Evolutionary conservation across 1,139 yeast genomes (phyloP), one percentile per base, ranked within the genome.

Genomic region (Candida neerlandica): DNA sequence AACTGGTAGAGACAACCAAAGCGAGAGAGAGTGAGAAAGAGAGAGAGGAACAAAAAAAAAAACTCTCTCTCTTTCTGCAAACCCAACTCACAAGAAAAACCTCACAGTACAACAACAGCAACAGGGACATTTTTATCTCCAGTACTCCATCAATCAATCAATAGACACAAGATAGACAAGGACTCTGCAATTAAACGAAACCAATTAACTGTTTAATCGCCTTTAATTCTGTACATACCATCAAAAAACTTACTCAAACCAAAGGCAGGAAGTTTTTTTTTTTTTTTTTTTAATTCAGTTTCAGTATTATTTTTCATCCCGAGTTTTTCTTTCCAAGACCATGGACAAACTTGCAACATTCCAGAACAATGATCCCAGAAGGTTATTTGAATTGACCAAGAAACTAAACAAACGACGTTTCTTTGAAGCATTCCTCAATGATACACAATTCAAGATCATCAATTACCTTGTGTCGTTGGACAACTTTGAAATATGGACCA

Each of bases 381-480:
- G 67, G 52, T 67, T 84, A 47, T 75, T 77, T 52, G 67, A 62
- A 50, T 67, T 84, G 52, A 77, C 89, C 1, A 76, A 74, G 51
- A 71, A 70, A 52, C 65, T 85, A 33, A 75, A 78, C 59, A 58
- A 64, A 38, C 65, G 71, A 39, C 76, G 79, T 26, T 76, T 77
- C 50, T 85, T 86, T 63, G 82, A 80, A 54, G 71, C 80, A 32
- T 84, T 82, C 58, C 68, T 86, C 49, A 82, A 84, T 41, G 81
- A 83, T n/a, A 81, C 78, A 53, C 92, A 86, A 62, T 74, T 73
- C 56, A 75, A 80, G 52, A 75, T 86, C 3, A 64, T 86, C 38
- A 71, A 75, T 44, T 67, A 73, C 51, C 66, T 86, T 39, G 51
- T 71, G 48, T 54, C 60, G 43, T 59, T 62, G 51, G 55, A 65